These are phyloP conservation scores for Clarkia xantiana DNA, from an alignment of 345 rosid species.

Conservation along the genomic window DNA sequence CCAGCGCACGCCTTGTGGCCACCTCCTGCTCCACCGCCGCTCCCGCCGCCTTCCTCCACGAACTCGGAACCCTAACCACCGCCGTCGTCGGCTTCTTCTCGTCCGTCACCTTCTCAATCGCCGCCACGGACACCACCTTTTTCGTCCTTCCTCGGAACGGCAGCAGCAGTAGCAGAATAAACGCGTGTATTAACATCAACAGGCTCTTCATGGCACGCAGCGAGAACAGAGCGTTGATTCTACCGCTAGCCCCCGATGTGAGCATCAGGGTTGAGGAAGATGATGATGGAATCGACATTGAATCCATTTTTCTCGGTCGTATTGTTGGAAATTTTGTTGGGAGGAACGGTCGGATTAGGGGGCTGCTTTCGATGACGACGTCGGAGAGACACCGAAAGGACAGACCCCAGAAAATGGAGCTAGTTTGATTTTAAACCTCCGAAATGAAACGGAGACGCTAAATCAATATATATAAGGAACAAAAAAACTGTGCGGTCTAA, in stretches of 20 bases:
- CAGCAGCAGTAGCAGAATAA: conserved; percentile 33
- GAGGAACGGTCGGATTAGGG: too few species aligned
- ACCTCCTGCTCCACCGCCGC: conserved; percentile 47
- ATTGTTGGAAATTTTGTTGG: too few species aligned
- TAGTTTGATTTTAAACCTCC: too few species aligned
- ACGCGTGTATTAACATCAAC: conserved; percentile 24
- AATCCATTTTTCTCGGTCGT: too few species aligned
- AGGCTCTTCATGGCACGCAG: conserved; percentile 31
- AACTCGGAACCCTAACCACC: conserved; percentile 32
- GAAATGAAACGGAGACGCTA: too few species aligned
- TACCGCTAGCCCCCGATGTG: conserved; percentile 82
- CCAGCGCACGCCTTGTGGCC: conserved; percentile 46
- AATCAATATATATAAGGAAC: too few species aligned
- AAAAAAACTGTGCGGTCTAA: too few species aligned
- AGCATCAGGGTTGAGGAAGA: conserved; percentile 37
- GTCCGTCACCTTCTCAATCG: conserved; percentile 18
- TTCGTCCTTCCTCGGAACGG: conserved; percentile 36
- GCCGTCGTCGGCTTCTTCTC: conserved; percentile 24
- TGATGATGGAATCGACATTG: background rate
- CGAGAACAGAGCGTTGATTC: conserved; percentile 53
- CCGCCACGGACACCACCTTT: conserved; percentile 2
- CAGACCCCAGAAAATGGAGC: too few species aligned
- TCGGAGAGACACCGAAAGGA: too few species aligned
- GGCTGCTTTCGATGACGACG: too few species aligned
- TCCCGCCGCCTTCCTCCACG: conserved; percentile 35